Evolutionary conservation across 2,329 filamentous ascomycete species (phyloP).

Genomic region (Aspergillus brasiliensis): DNA sequence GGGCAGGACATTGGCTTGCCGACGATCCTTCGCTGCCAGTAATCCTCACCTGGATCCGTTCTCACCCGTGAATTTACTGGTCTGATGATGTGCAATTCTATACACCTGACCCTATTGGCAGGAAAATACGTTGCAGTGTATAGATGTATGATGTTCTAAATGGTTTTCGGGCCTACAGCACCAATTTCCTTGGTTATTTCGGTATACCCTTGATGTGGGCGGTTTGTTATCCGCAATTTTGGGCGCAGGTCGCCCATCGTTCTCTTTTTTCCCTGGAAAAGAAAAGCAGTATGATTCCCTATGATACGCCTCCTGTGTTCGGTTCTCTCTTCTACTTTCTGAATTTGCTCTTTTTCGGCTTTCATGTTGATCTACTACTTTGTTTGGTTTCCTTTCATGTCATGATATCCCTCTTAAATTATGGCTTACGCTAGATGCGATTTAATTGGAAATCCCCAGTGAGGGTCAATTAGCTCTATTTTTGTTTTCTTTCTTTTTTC

Average conservation of each 20-base stretch:
- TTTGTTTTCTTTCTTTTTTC: not conserved
- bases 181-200: constrained; percentile 7
- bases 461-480: not conserved
- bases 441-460: not conserved
- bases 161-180: constrained; percentile 6
- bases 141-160: constrained; percentile 8
- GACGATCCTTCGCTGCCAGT: constrained; percentile 61
- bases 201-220: constrained; percentile 12
- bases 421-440: constrained; percentile 15
- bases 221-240: constrained; percentile 13
- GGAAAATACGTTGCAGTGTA: not conserved
- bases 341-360: not conserved
- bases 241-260: constrained; percentile 21
- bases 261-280: not conserved
- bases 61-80: constrained; percentile 30
- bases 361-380: not conserved
- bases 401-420: constrained; percentile 24
- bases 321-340: constrained; percentile 1
- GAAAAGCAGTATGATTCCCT: constrained; percentile 4
- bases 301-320: not conserved
- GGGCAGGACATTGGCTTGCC: constrained; percentile 62
- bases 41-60: constrained; percentile 50
- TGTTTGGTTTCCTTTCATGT: constrained; percentile 10
- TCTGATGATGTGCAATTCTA: not conserved
- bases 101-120: not conserved